Evolutionary conservation across 345 rosid species (phyloP), one percentile per base, ranked within the genome.

Genomic region (Raphanus raphanistrum): DNA sequence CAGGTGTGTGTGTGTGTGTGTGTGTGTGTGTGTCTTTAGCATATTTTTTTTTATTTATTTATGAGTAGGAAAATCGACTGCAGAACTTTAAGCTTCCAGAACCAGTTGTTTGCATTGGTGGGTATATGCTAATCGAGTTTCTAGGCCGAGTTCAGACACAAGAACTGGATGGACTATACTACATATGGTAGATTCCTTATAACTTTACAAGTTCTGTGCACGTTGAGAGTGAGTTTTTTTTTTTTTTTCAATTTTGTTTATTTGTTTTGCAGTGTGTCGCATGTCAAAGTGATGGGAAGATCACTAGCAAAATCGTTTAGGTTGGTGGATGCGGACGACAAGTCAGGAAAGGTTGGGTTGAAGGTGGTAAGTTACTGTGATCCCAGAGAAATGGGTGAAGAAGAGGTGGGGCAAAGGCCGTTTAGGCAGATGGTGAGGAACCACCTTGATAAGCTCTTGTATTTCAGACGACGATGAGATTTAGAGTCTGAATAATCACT

Each of bases 71-170:
- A 81, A 86, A 82, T 77, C 15, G 76, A 43, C 71, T 95, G 84
- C 98, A 95, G 86, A 83, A 62, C 5, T 95, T 91, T 81, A 82
- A 77, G 90, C 88, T 95, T 81, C 93, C 97, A 16, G 90, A 95
- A 70, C 97, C 97, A 0, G 86, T 88, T 79, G 75, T 95, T 55
- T 95, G 98, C 80, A 70, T 95, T 50, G 98, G 97, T 70, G 96
- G 98, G 45, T 80, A 86, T 71, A 62, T 95, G 84, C 86, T 85
- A 80, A 70, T 95, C 60, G 93, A 93, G 89, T 88, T 95, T 71
- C 79, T 88, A 76, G 96, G 96, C 63, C 89, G 99, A 74, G 87
- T 90, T 76, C 98, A 95, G 89, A 91, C 73, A 73, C 92, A 89
- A 79, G 88, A 85, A 29, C 85, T 81, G 82, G 98, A 95, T 79